A percentile compares a stretch with the other conserved stretches of the same genome.
phyloP scores from a whole-genome alignment of 345 rosid genomes.

The Melastoma malabathricum region DNA sequence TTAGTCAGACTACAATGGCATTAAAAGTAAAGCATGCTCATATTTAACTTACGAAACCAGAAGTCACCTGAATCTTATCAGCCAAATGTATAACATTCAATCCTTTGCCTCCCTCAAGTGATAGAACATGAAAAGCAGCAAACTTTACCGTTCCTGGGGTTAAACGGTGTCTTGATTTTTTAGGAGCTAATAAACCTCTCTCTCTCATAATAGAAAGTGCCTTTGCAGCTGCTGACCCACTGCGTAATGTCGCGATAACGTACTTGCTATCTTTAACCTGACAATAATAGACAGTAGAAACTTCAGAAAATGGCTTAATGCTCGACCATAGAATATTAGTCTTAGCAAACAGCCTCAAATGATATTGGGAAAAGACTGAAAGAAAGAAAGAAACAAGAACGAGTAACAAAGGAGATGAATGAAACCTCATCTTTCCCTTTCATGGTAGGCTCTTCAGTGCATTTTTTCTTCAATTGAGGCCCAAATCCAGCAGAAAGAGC shows the following conservation, averaged over 20 bases:
- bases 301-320: not conserved
- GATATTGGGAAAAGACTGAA: not conserved
- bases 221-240: conserved; percentile 93
- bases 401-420: conserved; percentile 1
- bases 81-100: conserved; percentile 88
- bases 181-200: conserved; percentile 79
- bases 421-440: conserved; percentile 44
- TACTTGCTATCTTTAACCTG: conserved; percentile 81
- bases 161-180: conserved; percentile 90
- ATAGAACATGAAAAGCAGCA: conserved; percentile 99
- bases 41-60: not conserved
- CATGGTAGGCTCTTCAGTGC: conserved; percentile 20
- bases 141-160: conserved; percentile 99
- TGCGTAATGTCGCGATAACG: conserved; percentile 67
- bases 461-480: conserved; percentile 62
- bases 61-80: conserved; percentile 81
- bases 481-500: conserved; percentile 89
- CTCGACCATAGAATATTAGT: no score
- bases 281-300: conserved; percentile 5
- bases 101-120: conserved; percentile 93
- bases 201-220: conserved; percentile 88
- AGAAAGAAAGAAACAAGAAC: no score
- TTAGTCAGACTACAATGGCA: not conserved
- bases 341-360: no score
- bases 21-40: not conserved